Evolutionary conservation across 2,329 filamentous ascomycete species (phyloP).

Genomic region (Penicillium sumatraense): DNA sequence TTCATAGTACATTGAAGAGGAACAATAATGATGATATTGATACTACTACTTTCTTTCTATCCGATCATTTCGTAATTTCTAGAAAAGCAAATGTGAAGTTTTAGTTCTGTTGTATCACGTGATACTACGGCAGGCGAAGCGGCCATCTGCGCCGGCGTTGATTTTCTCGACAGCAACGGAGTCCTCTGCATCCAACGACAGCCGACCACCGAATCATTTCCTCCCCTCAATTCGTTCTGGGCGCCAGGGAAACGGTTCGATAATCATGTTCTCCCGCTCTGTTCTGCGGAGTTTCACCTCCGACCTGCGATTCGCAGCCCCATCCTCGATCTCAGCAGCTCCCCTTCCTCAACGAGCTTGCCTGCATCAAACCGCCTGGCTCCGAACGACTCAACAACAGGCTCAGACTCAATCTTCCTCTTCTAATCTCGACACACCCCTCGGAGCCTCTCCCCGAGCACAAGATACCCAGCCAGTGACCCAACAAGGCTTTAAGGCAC

Average conservation of each 20-base stretch:
- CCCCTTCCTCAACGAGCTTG: conserved; percentile 43
- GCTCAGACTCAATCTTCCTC: conserved; percentile 36
- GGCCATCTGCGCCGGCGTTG: conserved; percentile 34
- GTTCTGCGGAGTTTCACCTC: conserved; percentile 35
- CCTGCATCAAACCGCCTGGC: conserved; percentile 45
- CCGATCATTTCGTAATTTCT: no score
- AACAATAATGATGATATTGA: no score
- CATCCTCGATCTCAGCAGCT: conserved; percentile 26
- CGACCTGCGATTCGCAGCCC: conserved; percentile 31
- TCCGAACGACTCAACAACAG: conserved; percentile 26
- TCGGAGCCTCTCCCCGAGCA: conserved; percentile 30
- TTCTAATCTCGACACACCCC: conserved; percentile 34
- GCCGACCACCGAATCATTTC: conserved; percentile 14
- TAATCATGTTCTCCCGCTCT: conserved; percentile 44
- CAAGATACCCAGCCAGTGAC: conserved; percentile 28
- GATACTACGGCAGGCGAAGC: conserved; percentile 31
- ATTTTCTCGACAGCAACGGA: conserved; percentile 38
- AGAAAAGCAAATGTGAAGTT: neutral
- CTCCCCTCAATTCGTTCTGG: conserved; percentile 17
- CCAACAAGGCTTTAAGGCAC: no score
- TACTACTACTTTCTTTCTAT: no score
- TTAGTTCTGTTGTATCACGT: conserved; percentile 30
- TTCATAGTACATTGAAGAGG: no score
- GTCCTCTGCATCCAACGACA: conserved; percentile 15
- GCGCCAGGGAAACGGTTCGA: conserved; percentile 8